A percentile compares a stretch with the other conserved stretches of the same genome.
Conservation (phyloP, 306 rosid species). For the Rosa rugosa region DNA sequence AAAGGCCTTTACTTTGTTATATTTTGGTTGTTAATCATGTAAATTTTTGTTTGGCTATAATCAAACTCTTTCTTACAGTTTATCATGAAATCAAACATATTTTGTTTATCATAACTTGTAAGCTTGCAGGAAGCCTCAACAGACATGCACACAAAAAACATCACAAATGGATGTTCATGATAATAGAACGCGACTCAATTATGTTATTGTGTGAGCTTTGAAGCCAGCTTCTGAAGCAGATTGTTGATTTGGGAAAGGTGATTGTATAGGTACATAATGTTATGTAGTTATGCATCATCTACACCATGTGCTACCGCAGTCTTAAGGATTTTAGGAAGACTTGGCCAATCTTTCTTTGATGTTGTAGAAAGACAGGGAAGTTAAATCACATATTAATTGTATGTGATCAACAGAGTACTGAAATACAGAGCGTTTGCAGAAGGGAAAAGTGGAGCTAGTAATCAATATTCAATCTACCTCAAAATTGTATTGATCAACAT, state of each 20-base stretch:
- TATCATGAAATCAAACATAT: too few relatives aligned
- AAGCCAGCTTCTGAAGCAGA: neutral
- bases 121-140: neutral
- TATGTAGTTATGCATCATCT: neutral
- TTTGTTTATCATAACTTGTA: too few relatives aligned
- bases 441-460: too few relatives aligned
- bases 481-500: too few relatives aligned
- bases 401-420: too few relatives aligned
- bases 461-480: too few relatives aligned
- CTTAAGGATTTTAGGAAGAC: too few relatives aligned
- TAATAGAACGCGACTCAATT: neutral
- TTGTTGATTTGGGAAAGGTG: neutral
- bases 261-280: neutral
- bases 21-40: neutral
- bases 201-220: neutral
- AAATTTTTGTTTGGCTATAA: neutral
- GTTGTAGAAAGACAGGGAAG: too few relatives aligned
- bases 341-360: too few relatives aligned
- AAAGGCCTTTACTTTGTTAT: constrained; percentile 19
- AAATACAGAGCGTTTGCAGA: too few relatives aligned
- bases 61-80: too few relatives aligned
- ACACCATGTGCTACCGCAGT: neutral
- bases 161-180: neutral
- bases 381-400: too few relatives aligned
- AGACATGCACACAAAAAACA: neutral